Evolutionary conservation across 306 rosid genomes (phyloP).

Genomic region (Trifolium repens): DNA sequence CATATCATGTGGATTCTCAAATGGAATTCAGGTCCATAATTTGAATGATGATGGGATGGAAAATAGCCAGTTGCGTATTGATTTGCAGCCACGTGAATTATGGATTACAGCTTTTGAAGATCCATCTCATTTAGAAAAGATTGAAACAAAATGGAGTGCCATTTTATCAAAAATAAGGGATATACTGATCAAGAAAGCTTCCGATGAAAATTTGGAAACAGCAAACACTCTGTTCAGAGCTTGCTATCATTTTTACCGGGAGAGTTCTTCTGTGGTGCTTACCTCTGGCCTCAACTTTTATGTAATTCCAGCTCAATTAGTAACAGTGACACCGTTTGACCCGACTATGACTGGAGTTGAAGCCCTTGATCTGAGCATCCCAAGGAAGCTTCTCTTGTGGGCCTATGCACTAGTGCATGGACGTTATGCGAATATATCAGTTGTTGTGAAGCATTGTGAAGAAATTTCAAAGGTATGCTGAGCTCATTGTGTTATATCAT

Average conservation of each 20-base stretch:
- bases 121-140: constrained; percentile 53
- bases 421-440: constrained; percentile 73
- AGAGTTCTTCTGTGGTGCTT: constrained; percentile 80
- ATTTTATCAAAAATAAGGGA: constrained; percentile 64
- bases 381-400: constrained; percentile 99
- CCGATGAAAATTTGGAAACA: constrained; percentile 77
- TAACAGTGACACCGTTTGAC: constrained; percentile 57
- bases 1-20: constrained; percentile 46
- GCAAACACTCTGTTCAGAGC: constrained; percentile 82
- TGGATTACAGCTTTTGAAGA: constrained; percentile 89
- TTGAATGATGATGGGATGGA: constrained; percentile 62
- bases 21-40: constrained; percentile 55
- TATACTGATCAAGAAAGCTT: constrained; percentile 57
- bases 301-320: constrained; percentile 63
- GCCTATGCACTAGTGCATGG: constrained; percentile 78
- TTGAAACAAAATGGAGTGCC: constrained; percentile 70
- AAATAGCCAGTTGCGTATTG: constrained; percentile 69
- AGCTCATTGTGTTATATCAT: constrained; percentile 35
- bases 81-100: constrained; percentile 75
- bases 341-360: constrained; percentile 70
- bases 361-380: constrained; percentile 87
- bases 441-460: constrained; percentile 93
- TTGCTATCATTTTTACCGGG: constrained; percentile 85
- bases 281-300: constrained; percentile 78
- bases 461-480: constrained; percentile 84